Conservation (phyloP, 192 early-diverging fungal species). For the Podila epigama region DNA sequence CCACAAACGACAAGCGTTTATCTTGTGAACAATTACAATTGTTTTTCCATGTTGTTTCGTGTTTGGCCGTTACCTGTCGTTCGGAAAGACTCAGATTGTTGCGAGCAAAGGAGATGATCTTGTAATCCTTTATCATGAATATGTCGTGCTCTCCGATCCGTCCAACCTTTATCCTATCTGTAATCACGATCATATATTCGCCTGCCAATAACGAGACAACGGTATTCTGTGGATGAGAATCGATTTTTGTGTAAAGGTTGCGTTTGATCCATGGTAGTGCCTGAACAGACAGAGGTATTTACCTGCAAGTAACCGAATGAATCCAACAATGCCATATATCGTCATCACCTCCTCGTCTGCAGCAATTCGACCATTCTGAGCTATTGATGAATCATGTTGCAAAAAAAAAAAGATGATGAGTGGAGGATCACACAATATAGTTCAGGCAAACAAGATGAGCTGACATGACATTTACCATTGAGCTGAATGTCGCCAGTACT, state of each 20-base stretch:
- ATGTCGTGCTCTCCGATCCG: constrained; percentile 68
- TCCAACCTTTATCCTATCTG: constrained; percentile 68
- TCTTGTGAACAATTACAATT: too few relatives aligned
- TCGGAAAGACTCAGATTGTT: constrained; percentile 46
- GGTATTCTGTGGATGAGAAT: too few relatives aligned
- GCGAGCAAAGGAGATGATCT: constrained; percentile 57
- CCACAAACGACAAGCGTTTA: too few relatives aligned
- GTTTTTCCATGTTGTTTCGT: too few relatives aligned
- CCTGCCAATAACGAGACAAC: constrained; percentile 55
- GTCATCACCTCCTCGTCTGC: constrained; percentile 62
- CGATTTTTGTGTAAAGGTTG: too few relatives aligned
- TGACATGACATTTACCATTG: constrained; percentile 34
- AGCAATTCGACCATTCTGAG: constrained; percentile 10
- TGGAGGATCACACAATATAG: too few relatives aligned
- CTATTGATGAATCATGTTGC: neutral
- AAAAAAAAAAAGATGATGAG: too few relatives aligned
- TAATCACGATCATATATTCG: constrained; percentile 81
- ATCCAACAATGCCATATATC: constrained; percentile 76
- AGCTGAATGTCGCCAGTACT: constrained; percentile 53
- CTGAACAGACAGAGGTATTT: neutral
- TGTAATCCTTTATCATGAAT: constrained; percentile 66
- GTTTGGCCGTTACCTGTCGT: constrained; percentile 63
- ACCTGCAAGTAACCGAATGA: constrained; percentile 75
- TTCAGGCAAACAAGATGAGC: neutral
- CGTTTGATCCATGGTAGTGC: neutral